These are phyloP conservation scores for Fusarium chaquense DNA, from an alignment of 2,329 filamentous ascomycete genomes.

Conservation along the genomic window DNA sequence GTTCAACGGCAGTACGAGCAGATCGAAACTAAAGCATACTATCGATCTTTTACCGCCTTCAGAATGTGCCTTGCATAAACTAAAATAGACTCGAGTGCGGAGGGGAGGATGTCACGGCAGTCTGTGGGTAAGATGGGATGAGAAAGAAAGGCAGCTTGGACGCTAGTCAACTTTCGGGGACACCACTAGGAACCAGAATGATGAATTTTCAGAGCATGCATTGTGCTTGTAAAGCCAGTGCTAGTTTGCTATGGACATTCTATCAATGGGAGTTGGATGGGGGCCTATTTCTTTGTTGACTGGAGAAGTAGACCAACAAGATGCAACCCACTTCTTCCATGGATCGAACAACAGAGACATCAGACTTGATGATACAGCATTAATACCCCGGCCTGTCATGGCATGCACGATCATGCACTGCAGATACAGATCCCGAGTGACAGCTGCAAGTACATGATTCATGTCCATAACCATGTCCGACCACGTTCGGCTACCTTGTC, in stretches of 20 bases:
- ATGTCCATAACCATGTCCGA: slow-evolving; percentile 4
- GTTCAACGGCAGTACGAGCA: too few relatives aligned
- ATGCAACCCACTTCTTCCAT: background rate
- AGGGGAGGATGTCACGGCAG: background rate
- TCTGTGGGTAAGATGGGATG: background rate
- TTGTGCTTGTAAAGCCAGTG: background rate
- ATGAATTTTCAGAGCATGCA: too few relatives aligned
- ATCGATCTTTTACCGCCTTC: background rate
- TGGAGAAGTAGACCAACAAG: background rate
- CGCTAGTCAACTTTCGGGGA: background rate
- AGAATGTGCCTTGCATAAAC: slow-evolving; percentile 3
- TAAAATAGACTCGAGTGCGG: slow-evolving; percentile 3
- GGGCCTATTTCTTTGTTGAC: background rate
- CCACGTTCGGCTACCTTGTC: slow-evolving; percentile 4
- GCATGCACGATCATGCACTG: slow-evolving; percentile 13
- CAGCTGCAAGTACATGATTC: slow-evolving; percentile 18
- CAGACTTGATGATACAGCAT: background rate
- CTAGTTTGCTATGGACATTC: background rate
- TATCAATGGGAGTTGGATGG: background rate
- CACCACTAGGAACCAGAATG: background rate
- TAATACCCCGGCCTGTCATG: slow-evolving; percentile 15
- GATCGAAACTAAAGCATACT: background rate
- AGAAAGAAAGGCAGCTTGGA: background rate
- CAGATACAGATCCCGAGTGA: background rate
- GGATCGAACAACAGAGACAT: background rate